Conservation (phyloP, 371 early-diverging fungal genomes). For the Phascolomyces articulosus region DNA sequence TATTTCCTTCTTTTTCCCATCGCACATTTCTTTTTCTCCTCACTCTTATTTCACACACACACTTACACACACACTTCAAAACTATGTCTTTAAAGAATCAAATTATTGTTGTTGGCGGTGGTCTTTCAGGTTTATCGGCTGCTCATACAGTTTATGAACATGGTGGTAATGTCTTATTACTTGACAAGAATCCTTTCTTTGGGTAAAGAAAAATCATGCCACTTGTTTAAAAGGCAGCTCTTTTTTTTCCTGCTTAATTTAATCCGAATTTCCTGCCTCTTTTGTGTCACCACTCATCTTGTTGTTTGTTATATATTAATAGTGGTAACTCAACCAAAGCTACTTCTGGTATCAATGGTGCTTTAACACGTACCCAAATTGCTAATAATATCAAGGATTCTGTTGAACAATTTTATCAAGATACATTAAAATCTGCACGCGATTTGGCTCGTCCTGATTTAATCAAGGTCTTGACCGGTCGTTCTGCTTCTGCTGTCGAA, state of each 20-base stretch:
- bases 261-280: constrained; percentile 5
- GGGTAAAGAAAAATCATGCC: constrained; percentile 49
- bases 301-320: background rate
- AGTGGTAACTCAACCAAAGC: constrained; percentile 95
- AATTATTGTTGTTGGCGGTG: constrained; percentile 92
- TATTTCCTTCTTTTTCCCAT: constrained; percentile 11
- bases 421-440: constrained; percentile 87
- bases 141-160: constrained; percentile 87
- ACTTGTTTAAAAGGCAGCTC: background rate
- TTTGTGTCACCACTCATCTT: constrained; percentile 5
- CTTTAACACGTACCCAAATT: constrained; percentile 81
- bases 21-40: constrained; percentile 6
- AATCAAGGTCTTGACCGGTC: constrained; percentile 84
- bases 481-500: constrained; percentile 88
- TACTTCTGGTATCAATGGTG: constrained; percentile 98
- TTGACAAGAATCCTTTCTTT: constrained; percentile 91
- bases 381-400: constrained; percentile 77
- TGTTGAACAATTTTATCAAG: constrained; percentile 85
- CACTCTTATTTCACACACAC: background rate
- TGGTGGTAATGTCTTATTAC: constrained; percentile 83
- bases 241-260: background rate
- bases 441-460: constrained; percentile 85
- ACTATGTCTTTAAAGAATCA: constrained; percentile 53
- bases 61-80: constrained; percentile 2
- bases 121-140: constrained; percentile 89